Evolutionary conservation across 192 early-diverging fungal genomes (phyloP).

Genomic region (Fimicolochytrium jonesii): DNA sequence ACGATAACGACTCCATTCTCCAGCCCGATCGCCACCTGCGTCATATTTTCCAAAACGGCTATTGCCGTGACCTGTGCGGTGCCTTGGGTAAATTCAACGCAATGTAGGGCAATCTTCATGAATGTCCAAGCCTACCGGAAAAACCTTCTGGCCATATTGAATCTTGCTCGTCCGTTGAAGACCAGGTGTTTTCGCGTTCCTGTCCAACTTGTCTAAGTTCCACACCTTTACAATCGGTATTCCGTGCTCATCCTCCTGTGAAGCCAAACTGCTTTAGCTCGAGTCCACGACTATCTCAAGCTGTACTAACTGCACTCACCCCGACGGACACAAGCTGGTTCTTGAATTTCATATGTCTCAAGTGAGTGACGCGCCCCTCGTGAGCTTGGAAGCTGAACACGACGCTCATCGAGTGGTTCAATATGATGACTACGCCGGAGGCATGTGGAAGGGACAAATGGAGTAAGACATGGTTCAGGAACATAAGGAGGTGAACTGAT

Average conservation of each 20-base stretch:
- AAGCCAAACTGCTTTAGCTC: not conserved
- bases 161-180: slow-evolving; percentile 64
- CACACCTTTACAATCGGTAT: slow-evolving; percentile 72
- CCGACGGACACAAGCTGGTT: slow-evolving; percentile 78
- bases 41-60: slow-evolving; percentile 70
- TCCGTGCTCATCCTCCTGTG: slow-evolving; percentile 40
- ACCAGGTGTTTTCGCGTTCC: slow-evolving; percentile 45
- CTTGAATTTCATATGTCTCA: slow-evolving; percentile 73
- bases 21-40: slow-evolving; percentile 88
- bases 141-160: slow-evolving; percentile 58
- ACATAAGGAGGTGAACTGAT: not conserved
- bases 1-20: slow-evolving; percentile 88
- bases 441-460: slow-evolving; percentile 16
- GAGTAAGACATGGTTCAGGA: not conserved
- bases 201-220: slow-evolving; percentile 71
- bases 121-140: slow-evolving; percentile 46
- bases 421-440: slow-evolving; percentile 25
- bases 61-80: slow-evolving; percentile 65
- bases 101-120: not conserved
- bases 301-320: too few species aligned
- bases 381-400: slow-evolving; percentile 35
- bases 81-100: not conserved
- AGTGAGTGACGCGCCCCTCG: slow-evolving; percentile 67
- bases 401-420: slow-evolving; percentile 30
- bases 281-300: not conserved